Evolutionary conservation across 2,329 filamentous ascomycete genomes (phyloP).

Genomic region (Chalara sp.): DNA sequence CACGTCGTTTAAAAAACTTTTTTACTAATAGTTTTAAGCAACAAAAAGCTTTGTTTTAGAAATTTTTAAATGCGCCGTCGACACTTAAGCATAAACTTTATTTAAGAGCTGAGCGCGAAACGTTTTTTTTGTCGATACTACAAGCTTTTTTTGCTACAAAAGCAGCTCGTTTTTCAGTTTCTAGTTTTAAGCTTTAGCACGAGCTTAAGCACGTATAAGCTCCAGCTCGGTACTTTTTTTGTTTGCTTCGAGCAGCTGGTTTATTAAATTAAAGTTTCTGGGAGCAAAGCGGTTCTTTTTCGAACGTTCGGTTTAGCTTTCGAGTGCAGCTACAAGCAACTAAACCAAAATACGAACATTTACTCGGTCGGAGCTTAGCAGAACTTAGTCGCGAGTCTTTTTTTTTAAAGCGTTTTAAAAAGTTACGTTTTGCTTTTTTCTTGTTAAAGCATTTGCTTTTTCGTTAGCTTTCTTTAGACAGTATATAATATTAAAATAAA

Average conservation of each 20-base stretch:
- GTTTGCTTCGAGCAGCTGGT: neutral
- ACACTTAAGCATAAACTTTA: neutral
- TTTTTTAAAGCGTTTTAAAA: too few species aligned
- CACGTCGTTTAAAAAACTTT: neutral
- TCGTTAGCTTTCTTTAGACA: neutral
- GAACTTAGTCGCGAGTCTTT: too few species aligned
- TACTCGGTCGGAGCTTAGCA: too few species aligned
- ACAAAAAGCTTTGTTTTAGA: neutral
- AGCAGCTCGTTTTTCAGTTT: neutral
- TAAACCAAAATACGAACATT: too few species aligned
- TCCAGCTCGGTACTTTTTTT: neutral
- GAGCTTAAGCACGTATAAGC: too few species aligned
- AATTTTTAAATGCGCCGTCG: neutral
- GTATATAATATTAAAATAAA: neutral
- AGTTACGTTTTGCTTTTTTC: too few species aligned
- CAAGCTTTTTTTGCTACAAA: neutral
- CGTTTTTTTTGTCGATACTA: neutral
- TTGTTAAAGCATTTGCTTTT: too few species aligned
- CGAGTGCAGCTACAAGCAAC: neutral
- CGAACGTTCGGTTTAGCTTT: neutral
- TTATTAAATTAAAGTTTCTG: neutral
- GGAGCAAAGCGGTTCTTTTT: neutral
- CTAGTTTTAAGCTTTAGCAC: neutral
- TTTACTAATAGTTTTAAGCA: neutral
- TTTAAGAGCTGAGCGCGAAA: neutral